These are phyloP conservation scores for Solanum dulcamara DNA, from an alignment of 257 asterid genomes.

Conservation along the genomic window DNA sequence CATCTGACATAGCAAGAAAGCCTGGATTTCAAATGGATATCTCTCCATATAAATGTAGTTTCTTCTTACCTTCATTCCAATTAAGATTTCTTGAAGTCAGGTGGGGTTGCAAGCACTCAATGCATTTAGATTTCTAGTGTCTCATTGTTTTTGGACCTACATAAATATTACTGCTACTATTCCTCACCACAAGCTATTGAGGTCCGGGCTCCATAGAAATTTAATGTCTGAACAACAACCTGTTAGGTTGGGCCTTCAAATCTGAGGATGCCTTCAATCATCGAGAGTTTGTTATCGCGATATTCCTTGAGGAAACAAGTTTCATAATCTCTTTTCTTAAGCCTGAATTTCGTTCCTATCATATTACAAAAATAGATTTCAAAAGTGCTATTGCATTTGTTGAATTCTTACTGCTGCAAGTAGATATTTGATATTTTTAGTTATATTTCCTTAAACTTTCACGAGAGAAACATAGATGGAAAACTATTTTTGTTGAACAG, in stretches of 20 bases:
- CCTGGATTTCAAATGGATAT: slow-evolving; percentile 14
- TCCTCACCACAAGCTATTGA: background rate
- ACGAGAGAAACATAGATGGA: background rate
- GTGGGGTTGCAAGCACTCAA: background rate
- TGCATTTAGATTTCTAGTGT: background rate
- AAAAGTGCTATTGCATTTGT: background rate
- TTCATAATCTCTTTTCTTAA: background rate
- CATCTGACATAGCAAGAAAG: slow-evolving; percentile 37
- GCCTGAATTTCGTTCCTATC: background rate
- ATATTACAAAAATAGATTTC: background rate
- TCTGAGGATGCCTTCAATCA: background rate
- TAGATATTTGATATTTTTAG: background rate
- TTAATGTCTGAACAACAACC: background rate
- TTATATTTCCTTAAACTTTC: background rate
- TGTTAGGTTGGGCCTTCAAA: background rate
- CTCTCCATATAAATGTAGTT: background rate
- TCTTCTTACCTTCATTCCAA: background rate
- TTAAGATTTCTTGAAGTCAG: background rate
- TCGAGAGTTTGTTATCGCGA: background rate
- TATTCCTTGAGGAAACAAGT: background rate
- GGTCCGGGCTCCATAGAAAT: background rate
- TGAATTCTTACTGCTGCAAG: background rate
- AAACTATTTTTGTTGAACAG: background rate
- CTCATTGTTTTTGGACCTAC: background rate
- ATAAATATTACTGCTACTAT: background rate